These are phyloP conservation scores for Fusarium udum DNA, from an alignment of 2,329 filamentous ascomycete species.

Conservation along the genomic window DNA sequence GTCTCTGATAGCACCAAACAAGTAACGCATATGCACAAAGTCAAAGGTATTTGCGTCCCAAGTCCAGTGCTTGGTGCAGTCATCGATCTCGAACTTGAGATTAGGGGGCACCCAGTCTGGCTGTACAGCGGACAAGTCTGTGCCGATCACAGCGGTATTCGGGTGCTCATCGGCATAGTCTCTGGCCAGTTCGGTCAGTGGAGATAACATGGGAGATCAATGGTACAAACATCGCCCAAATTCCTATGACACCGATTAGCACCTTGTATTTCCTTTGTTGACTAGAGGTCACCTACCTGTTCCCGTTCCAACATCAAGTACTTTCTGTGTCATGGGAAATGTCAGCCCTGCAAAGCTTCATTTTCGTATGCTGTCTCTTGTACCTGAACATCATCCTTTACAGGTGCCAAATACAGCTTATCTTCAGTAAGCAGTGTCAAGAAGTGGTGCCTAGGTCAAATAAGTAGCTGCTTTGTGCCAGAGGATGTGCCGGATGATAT, in stretches of 20 bases:
- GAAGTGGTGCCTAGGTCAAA: constrained; percentile 6
- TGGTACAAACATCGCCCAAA: constrained; percentile 13
- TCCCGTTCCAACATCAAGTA: constrained; percentile 9
- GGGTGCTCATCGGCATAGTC: constrained; percentile 19
- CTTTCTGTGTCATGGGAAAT: not conserved
- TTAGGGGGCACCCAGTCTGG: constrained; percentile 12
- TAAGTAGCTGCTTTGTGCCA: not conserved
- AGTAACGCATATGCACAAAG: constrained; percentile 17
- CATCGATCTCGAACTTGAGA: constrained; percentile 16
- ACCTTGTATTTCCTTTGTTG: too few relatives aligned
- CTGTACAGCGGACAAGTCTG: constrained; percentile 13
- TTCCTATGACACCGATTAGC: not conserved
- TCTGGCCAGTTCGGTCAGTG: not conserved
- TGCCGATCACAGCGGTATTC: constrained; percentile 1
- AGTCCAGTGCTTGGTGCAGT: constrained; percentile 7
- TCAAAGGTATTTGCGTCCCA: constrained; percentile 11
- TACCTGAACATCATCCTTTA: constrained; percentile 8
- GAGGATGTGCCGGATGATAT: too few relatives aligned
- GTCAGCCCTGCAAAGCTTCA: not conserved
- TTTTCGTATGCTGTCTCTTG: too few relatives aligned
- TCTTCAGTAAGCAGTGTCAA: constrained; percentile 6
- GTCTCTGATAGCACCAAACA: constrained; percentile 8
- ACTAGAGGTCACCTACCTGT: not conserved
- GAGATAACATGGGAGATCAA: fast-evolving
- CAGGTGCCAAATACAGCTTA: constrained; percentile 9